These are phyloP conservation scores for Skeletonema potamos DNA, from an alignment of 108 stramenopile species.

Conservation along the genomic window DNA sequence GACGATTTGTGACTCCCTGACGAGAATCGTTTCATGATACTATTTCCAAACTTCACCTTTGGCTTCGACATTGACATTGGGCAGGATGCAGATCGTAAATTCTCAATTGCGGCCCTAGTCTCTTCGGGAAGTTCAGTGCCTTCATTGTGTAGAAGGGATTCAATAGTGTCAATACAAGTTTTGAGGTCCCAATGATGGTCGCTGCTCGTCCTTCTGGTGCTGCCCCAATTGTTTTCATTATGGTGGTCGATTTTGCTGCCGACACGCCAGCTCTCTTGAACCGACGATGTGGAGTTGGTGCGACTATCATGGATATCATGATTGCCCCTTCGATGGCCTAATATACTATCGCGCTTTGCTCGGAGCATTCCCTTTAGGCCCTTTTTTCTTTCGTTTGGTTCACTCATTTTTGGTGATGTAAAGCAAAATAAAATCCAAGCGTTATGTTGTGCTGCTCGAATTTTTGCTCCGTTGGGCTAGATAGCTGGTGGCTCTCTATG, in stretches of 20 bases:
- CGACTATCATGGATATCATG: too few species aligned
- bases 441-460: too few species aligned
- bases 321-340: too few species aligned
- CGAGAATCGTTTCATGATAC: neutral
- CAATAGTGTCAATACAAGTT: neutral
- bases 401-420: too few species aligned
- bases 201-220: neutral
- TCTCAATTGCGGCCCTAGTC: neutral
- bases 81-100: neutral
- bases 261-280: neutral
- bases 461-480: too few species aligned
- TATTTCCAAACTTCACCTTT: neutral
- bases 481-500: too few species aligned
- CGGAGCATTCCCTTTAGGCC: too few species aligned
- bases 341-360: too few species aligned
- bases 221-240: neutral
- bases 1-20: neutral
- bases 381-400: too few species aligned
- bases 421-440: too few species aligned
- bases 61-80: neutral
- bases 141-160: neutral
- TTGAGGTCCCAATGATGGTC: neutral
- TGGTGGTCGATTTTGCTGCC: neutral
- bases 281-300: too few species aligned
- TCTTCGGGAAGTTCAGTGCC: neutral